Conservation (phyloP, 169 alveolate genomes). For the Plasmodium inui region DNA sequence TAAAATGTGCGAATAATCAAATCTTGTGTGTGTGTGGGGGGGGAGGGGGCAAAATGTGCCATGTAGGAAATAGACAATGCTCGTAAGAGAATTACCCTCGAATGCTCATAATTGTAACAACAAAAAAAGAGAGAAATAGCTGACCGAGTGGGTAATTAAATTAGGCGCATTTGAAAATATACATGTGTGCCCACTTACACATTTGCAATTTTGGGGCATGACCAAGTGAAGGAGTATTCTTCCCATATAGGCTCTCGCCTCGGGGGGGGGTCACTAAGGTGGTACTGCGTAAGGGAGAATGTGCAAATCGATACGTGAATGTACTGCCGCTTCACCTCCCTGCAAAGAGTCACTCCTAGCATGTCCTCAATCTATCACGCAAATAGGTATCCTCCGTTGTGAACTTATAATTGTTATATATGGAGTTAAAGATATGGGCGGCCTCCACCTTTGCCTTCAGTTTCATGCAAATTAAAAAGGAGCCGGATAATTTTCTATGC, state of each 20-base stretch:
- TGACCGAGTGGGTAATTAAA: background rate
- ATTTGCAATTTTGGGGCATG: background rate
- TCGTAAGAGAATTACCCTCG: background rate
- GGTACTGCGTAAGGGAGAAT: background rate
- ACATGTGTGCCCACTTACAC: background rate
- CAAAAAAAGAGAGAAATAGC: background rate
- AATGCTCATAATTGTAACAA: background rate
- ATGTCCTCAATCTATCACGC: background rate
- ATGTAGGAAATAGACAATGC: background rate
- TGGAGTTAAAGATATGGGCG: slow-evolving; percentile 75
- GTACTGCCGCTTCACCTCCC: background rate
- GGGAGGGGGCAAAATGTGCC: background rate
- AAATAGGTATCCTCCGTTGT: slow-evolving; percentile 39
- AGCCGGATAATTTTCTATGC: slow-evolving; percentile 92
- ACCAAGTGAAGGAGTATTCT: background rate
- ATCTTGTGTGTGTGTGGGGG: too few species aligned
- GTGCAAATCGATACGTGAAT: background rate
- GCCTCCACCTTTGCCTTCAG: slow-evolving; percentile 85
- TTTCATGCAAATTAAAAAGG: slow-evolving; percentile 88
- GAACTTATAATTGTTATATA: slow-evolving; percentile 44
- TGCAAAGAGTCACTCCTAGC: background rate
- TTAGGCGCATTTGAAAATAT: background rate
- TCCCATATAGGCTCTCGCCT: background rate
- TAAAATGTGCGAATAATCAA: background rate
- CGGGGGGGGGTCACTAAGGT: background rate